These are phyloP conservation scores for Mortierella alpina DNA, from an alignment of 192 early-diverging fungal species.

Conservation along the genomic window DNA sequence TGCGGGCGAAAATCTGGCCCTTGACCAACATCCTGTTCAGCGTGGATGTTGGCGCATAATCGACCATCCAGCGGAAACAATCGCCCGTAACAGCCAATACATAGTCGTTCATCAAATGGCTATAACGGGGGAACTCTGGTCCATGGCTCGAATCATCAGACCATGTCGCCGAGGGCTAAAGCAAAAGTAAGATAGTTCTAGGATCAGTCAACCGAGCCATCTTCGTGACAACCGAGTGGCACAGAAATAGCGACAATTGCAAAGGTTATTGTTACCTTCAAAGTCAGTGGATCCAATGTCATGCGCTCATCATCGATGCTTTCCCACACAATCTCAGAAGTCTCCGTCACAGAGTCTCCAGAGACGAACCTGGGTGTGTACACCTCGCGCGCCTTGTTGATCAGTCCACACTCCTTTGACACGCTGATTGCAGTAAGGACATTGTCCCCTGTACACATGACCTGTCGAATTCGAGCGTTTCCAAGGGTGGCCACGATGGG, in stretches of 20 bases:
- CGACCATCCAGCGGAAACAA: conserved; percentile 95
- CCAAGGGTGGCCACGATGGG: conserved; percentile 81
- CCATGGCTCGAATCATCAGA: conserved; percentile 23
- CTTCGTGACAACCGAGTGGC: too few relatives aligned
- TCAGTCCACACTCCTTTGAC: conserved; percentile 90
- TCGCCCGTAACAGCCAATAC: conserved; percentile 95
- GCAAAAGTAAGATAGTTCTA: not conserved
- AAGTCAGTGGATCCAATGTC: conserved; percentile 55
- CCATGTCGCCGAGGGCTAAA: conserved; percentile 16
- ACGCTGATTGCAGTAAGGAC: conserved; percentile 96
- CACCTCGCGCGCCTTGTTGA: conserved; percentile 77
- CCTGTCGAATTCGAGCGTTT: conserved; percentile 88
- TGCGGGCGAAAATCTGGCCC: conserved; percentile 93
- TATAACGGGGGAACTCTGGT: conserved; percentile 48
- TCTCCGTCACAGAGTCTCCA: conserved; percentile 59
- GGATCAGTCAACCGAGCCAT: too few relatives aligned
- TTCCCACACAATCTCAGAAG: conserved; percentile 80
- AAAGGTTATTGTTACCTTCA: conserved; percentile 44
- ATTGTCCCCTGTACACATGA: conserved; percentile 99
- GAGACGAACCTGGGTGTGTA: conserved; percentile 82
- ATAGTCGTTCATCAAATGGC: conserved; percentile 69
- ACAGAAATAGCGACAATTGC: not conserved
- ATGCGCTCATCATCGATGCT: conserved; percentile 61
- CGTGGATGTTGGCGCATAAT: conserved; percentile 72
- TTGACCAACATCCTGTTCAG: conserved; percentile 88